Evolutionary conservation across 108 stramenopile genomes (phyloP).

Genomic region (Mediolabrus comicus): DNA sequence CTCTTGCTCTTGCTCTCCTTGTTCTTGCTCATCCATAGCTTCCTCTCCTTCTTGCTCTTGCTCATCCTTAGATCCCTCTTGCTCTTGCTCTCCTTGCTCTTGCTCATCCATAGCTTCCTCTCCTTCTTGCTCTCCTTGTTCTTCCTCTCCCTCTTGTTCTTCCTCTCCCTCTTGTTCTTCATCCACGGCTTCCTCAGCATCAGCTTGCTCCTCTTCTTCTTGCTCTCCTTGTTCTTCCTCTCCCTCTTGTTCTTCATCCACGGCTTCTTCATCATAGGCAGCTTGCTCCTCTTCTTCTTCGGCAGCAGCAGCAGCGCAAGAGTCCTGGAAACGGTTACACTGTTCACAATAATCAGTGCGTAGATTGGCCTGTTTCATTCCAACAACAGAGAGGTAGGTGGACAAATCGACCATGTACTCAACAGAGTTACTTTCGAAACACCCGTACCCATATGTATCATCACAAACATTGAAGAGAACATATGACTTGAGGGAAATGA

Average conservation of each 20-base stretch:
- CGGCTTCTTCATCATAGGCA: not conserved
- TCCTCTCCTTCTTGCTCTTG: not conserved
- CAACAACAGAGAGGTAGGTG: constrained; percentile 35
- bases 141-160: not conserved
- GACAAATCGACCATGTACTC: constrained; percentile 46
- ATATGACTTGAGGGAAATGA: constrained; percentile 37
- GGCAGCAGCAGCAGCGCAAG: not conserved
- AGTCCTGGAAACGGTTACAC: constrained; percentile 24
- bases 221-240: not conserved
- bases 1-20: constrained; percentile 1
- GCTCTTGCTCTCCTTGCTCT: not conserved
- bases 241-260: not conserved
- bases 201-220: not conserved
- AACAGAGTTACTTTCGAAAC: constrained; percentile 33
- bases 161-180: not conserved
- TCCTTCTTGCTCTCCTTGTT: not conserved
- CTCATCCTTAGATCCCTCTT: no score
- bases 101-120: not conserved
- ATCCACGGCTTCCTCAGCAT: constrained; percentile 5
- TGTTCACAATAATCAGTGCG: constrained; percentile 39
- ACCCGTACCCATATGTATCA: constrained; percentile 5
- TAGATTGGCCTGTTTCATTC: constrained; percentile 37
- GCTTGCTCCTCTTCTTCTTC: not conserved
- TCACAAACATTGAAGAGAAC: constrained; percentile 39
- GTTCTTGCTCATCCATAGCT: not conserved